A percentile compares a stretch with the other conserved stretches of the same genome.
Evolutionary conservation across 768 basidiomycete species (phyloP).

Genomic region (Lanmaoa pseudosensibilis): DNA sequence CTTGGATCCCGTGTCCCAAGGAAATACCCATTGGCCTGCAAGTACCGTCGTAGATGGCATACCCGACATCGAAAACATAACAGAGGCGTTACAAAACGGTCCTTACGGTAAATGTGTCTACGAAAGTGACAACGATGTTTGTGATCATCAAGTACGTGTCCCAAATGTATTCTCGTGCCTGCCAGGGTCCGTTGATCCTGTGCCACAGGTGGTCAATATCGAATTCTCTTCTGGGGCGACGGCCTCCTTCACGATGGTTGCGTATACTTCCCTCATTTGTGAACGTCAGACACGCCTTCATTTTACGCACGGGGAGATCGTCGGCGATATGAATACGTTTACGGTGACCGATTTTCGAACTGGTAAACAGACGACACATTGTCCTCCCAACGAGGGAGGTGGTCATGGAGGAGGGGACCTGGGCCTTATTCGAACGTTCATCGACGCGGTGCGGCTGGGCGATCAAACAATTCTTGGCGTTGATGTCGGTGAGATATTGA

Average conservation of each 20-base stretch:
- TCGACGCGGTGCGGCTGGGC: slow-evolving; percentile 67
- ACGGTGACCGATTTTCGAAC: slow-evolving; percentile 78
- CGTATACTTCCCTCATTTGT: slow-evolving; percentile 77
- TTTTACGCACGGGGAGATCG: slow-evolving; percentile 83
- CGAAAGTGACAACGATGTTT: slow-evolving; percentile 82
- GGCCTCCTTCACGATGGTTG: slow-evolving; percentile 87
- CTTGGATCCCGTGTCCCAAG: slow-evolving; percentile 63
- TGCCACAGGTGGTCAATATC: slow-evolving; percentile 70
- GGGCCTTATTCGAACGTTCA: slow-evolving; percentile 73
- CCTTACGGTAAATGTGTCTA: slow-evolving; percentile 86
- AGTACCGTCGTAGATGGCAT: slow-evolving; percentile 71
- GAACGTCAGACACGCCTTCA: slow-evolving; percentile 82
- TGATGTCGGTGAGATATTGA: slow-evolving; percentile 64
- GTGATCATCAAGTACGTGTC: slow-evolving; percentile 68
- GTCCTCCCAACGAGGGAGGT: slow-evolving; percentile 59
- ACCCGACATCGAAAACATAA: slow-evolving; percentile 86
- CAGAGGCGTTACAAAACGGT: slow-evolving; percentile 63
- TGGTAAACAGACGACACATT: slow-evolving; percentile 40
- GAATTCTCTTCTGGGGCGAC: slow-evolving; percentile 82
- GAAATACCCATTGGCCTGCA: slow-evolving; percentile 60
- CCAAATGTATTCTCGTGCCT: not conserved
- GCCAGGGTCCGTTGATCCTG: not conserved
- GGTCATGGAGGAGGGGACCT: slow-evolving; percentile 84
- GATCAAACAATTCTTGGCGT: slow-evolving; percentile 69
- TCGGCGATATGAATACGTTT: slow-evolving; percentile 80